Conservation (phyloP, 305 asterid genomes). For the Petunia hybrid region DNA sequence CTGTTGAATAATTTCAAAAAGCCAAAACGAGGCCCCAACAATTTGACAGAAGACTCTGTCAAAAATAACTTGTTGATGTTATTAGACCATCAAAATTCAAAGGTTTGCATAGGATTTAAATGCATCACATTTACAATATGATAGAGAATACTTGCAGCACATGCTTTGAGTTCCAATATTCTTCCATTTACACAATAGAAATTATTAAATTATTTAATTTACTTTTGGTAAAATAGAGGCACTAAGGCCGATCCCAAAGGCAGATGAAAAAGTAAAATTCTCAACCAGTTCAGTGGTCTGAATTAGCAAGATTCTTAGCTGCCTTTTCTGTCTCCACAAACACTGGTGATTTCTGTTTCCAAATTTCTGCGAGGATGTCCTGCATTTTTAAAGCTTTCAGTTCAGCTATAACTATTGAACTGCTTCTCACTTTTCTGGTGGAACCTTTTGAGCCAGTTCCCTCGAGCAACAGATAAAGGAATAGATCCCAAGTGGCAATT, state of each 20-base stretch:
- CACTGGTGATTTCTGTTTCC: no score
- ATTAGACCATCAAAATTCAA: conserved; percentile 12
- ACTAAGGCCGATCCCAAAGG: background rate
- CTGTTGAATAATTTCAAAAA: background rate
- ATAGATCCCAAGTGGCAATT: no score
- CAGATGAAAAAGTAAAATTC: background rate
- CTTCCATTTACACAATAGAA: background rate
- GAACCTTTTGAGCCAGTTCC: no score
- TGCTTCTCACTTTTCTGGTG: no score
- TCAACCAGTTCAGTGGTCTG: no score
- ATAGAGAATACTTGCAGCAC: conserved; percentile 19
- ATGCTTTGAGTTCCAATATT: background rate
- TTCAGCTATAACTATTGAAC: no score
- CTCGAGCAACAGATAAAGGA: no score
- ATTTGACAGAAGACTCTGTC: background rate
- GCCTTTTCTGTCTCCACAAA: no score
- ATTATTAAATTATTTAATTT: background rate
- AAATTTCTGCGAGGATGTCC: no score
- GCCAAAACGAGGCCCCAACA: conserved; percentile 7
- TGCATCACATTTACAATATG: background rate
- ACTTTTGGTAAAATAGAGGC: background rate
- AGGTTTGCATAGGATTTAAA: background rate
- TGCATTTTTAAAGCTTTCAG: no score
- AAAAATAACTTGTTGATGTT: conserved; percentile 1
- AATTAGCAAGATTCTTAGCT: no score